phyloP scores from a whole-genome alignment of 139 green algal genomes.

The Chara braunii region DNA sequence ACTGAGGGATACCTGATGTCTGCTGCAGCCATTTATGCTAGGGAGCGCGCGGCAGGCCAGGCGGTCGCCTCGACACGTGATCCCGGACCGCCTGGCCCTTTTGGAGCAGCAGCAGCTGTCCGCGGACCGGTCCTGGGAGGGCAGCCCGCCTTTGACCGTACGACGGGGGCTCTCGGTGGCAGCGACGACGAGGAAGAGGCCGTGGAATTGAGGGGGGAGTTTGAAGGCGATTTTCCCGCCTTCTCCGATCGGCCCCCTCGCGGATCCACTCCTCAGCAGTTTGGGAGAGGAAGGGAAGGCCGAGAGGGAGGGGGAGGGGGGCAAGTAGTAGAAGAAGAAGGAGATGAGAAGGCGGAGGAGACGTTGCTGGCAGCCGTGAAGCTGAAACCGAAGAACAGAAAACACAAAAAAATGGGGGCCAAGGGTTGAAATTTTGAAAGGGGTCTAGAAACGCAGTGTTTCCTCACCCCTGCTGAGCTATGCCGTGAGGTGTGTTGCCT shows the following conservation, averaged over 20 bases:
- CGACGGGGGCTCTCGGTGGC: no score
- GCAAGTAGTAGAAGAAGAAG: not conserved
- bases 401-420: not conserved
- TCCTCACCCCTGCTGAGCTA: not conserved
- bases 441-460: not conserved
- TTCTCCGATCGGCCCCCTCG: not conserved
- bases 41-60: no score
- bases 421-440: no score
- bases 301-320: not conserved
- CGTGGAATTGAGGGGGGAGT: slow-evolving; percentile 10
- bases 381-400: not conserved
- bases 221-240: not conserved
- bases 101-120: no score
- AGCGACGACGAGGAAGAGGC: slow-evolving; percentile 16
- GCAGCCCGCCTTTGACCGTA: no score
- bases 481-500: not conserved
- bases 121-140: no score
- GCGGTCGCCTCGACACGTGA: no score
- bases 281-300: not conserved
- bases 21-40: no score
- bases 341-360: not conserved
- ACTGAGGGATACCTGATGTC: no score
- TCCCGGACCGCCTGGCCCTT: no score
- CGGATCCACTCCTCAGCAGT: no score
- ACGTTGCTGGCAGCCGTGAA: not conserved